phyloP scores from a whole-genome alignment of 2,329 filamentous ascomycete genomes.

The Diaporthe sp. region DNA sequence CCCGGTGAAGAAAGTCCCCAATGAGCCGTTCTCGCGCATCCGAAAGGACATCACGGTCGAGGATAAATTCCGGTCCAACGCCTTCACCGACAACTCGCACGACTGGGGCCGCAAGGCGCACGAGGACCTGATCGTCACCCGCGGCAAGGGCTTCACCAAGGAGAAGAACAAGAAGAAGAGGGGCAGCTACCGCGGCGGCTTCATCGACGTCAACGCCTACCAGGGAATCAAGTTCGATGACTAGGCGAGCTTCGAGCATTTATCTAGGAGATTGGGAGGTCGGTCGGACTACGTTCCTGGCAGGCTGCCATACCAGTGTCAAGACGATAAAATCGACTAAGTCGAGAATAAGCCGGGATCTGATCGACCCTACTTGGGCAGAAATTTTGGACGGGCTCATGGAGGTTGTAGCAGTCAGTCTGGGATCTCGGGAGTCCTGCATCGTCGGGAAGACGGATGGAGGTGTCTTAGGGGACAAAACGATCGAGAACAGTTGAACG shows the following conservation, averaged over 20 bases:
- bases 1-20: conserved; percentile 63
- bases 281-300: background rate
- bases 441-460: no score
- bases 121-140: conserved; percentile 89
- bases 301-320: background rate
- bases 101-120: conserved; percentile 92
- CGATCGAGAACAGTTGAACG: background rate
- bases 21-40: conserved; percentile 83
- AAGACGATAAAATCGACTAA: background rate
- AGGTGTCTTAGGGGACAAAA: background rate
- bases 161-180: conserved; percentile 99
- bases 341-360: background rate
- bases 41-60: conserved; percentile 78
- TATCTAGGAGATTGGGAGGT: background rate
- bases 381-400: background rate
- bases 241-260: conserved; percentile 57
- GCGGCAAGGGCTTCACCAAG: conserved; percentile 98
- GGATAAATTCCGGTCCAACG: conserved; percentile 80
- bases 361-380: background rate
- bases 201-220: conserved; percentile 84
- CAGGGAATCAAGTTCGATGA: conserved; percentile 97
- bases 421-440: no score
- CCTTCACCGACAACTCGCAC: conserved; percentile 77
- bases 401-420: background rate
- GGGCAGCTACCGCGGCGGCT: conserved; percentile 90